phyloP scores from a whole-genome alignment of 1,139 yeast genomes.

The Debaryomyces robertsiae region DNA sequence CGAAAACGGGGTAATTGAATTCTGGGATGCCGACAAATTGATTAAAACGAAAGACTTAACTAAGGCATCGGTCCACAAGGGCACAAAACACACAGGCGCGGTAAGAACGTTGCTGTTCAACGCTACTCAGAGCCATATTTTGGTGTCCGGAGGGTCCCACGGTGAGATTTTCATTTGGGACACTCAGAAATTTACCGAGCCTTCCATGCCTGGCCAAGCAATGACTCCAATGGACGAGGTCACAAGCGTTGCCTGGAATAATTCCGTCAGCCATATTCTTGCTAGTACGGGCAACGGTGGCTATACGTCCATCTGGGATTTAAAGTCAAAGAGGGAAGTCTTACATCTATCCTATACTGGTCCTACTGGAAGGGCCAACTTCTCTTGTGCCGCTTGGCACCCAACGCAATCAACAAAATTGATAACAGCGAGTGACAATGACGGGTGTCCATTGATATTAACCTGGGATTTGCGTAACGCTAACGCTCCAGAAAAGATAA shows the following conservation, averaged over 20 bases:
- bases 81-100: slow-evolving; percentile 66
- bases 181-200: slow-evolving; percentile 60
- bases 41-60: slow-evolving; percentile 40
- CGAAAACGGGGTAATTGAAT: slow-evolving; percentile 77
- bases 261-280: slow-evolving; percentile 78
- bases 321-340: slow-evolving; percentile 84
- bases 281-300: slow-evolving; percentile 88
- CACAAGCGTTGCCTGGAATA: slow-evolving; percentile 87
- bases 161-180: slow-evolving; percentile 95
- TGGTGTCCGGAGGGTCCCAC: slow-evolving; percentile 85
- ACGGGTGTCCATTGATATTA: slow-evolving; percentile 75
- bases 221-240: slow-evolving; percentile 84
- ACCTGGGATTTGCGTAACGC: slow-evolving; percentile 96
- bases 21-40: slow-evolving; percentile 65
- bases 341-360: slow-evolving; percentile 73
- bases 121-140: slow-evolving; percentile 66
- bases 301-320: slow-evolving; percentile 91
- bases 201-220: slow-evolving; percentile 75
- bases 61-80: slow-evolving; percentile 49
- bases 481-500: slow-evolving; percentile 76
- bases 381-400: slow-evolving; percentile 83
- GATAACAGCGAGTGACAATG: slow-evolving; percentile 84
- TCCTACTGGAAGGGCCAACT: slow-evolving; percentile 56
- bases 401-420: slow-evolving; percentile 82
- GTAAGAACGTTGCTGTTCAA: slow-evolving; percentile 79